Evolutionary conservation across 345 rosid genomes (phyloP), one percentile per base, ranked within the genome.

Genomic region (Durio zibethinus): DNA sequence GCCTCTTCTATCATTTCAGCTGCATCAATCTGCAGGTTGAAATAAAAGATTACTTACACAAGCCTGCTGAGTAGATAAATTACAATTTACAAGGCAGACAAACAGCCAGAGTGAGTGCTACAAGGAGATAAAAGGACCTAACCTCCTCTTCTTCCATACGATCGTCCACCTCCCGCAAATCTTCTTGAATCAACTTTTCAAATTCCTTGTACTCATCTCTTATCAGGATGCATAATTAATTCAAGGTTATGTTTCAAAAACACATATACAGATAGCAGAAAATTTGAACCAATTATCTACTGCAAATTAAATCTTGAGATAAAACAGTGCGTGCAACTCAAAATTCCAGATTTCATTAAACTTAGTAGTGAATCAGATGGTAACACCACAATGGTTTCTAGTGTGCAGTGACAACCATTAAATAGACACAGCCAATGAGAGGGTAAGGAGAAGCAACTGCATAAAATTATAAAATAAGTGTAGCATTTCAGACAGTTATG

Each of bases 91-190:
- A 76, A 52, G 48, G 75, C 31, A 71, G 40, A 36, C 40, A 14
- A 63, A 59, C 9, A 6, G 31, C n/a, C 3, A 5, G 0, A 4
- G 33, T 47, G 38, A 36, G 10, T 47, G 36, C 27, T 4, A 56
- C n/a, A 61, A 48, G 1, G 72, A 40, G 23, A 50, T 25, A 56
- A 82, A 61, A 68, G 33, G 40, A 11, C 31, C 82, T 57, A 43
- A 93, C 99, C 97, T 96, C 98, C 74, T 94, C 99, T 86, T 96
- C 99, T 87, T 92, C 99, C 86, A 96, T 74, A 23, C 98, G 94
- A 72, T 87, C 81, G 83, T 96, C 99, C 50, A 96, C 99, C 82
- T 86, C 95, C 77, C 78, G 86, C 86, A 96, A 79, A 81, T 96
- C 97, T 50, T 91, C 99, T 83, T 94, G 93, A 72, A 96, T 96